Conservation (phyloP, 2,329 filamentous ascomycete genomes). For the Balansia obtecta region DNA sequence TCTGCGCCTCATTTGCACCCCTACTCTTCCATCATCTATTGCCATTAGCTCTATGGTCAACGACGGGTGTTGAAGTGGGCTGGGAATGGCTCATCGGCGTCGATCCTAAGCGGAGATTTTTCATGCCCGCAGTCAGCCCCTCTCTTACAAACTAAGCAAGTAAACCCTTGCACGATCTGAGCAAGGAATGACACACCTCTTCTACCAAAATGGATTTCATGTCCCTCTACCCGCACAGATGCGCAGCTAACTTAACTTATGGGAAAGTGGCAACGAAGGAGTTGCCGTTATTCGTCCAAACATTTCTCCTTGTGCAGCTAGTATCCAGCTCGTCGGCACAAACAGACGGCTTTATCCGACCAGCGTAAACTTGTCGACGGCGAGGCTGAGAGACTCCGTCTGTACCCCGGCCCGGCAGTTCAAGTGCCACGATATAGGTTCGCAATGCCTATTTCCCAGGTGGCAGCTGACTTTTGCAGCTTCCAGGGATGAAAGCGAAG, state of each 20-base stretch:
- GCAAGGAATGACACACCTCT: neutral
- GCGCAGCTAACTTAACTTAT: neutral
- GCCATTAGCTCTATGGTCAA: neutral
- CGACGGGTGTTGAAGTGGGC: neutral
- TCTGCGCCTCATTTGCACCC: neutral
- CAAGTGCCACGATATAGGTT: neutral
- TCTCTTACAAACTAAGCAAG: neutral
- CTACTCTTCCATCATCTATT: neutral
- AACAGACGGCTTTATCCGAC: slow-evolving; percentile 1
- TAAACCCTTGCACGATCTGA: neutral
- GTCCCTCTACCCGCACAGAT: neutral
- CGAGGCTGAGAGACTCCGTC: neutral
- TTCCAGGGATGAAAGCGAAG: neutral
- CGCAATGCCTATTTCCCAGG: neutral
- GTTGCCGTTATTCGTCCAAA: slow-evolving; percentile 1
- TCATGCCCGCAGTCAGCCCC: neutral
- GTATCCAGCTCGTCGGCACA: neutral
- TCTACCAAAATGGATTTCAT: neutral
- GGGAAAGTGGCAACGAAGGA: neutral
- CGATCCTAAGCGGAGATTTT: neutral
- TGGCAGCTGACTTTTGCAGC: neutral
- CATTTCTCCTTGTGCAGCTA: neutral
- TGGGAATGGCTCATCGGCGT: neutral
- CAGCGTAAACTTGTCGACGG: neutral
- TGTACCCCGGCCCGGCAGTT: neutral